These are phyloP conservation scores for Pythium pectinolyticum DNA, from an alignment of 352 stramenopile genomes.

Conservation along the genomic window DNA sequence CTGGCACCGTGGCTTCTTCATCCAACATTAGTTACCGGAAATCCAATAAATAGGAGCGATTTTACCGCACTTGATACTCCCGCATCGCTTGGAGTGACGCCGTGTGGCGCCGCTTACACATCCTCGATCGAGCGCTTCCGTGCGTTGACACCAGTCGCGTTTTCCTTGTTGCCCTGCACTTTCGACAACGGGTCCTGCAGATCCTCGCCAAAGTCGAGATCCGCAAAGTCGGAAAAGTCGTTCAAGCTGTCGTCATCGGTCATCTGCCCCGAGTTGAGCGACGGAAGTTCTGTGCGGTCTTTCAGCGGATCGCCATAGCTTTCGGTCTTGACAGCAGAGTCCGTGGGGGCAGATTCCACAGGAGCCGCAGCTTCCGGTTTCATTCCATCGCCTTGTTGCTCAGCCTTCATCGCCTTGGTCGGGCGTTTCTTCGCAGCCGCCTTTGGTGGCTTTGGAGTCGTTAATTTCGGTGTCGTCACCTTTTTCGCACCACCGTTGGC, in stretches of 20 bases:
- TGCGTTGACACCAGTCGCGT: conserved; percentile 44
- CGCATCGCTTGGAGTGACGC: conserved; percentile 13
- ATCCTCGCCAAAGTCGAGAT: conserved; percentile 75
- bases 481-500: conserved; percentile 21
- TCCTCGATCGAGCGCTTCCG: conserved; percentile 70
- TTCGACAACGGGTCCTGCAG: conserved; percentile 44
- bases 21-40: conserved; percentile 23
- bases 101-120: conserved; percentile 35
- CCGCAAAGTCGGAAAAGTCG: conserved; percentile 74
- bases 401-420: background rate
- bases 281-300: background rate
- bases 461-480: conserved; percentile 13
- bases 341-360: background rate
- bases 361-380: background rate
- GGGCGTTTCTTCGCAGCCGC: conserved; percentile 23
- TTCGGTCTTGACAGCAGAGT: background rate
- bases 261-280: conserved; percentile 19
- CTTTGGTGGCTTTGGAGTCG: conserved; percentile 23
- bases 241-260: conserved; percentile 62
- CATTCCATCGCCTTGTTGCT: background rate
- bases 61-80: conserved; percentile 29
- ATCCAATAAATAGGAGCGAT: conserved; percentile 37
- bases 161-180: conserved; percentile 65
- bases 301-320: background rate
- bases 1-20: background rate